A percentile compares a stretch with the other conserved stretches of the same genome.
phyloP scores from a whole-genome alignment of 805 yeast genomes.

The Kuraishia piskuri region DNA sequence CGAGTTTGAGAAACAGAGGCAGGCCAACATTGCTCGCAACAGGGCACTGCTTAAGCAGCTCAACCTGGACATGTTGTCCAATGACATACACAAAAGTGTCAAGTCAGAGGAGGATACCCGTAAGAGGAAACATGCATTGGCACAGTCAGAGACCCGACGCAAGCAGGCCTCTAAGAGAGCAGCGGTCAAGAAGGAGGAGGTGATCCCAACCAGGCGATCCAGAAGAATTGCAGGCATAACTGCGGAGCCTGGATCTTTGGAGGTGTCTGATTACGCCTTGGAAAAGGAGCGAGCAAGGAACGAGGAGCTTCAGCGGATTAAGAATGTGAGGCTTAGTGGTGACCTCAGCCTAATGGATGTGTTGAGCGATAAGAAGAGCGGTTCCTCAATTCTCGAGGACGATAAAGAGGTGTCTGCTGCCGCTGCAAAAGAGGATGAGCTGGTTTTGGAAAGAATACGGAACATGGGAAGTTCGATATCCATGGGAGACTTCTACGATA shows the following conservation, averaged over 20 bases:
- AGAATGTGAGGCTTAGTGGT: slow-evolving; percentile 54
- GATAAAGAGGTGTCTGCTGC: slow-evolving; percentile 15
- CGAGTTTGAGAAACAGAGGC: slow-evolving; percentile 64
- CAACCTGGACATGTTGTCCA: slow-evolving; percentile 52
- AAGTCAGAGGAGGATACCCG: slow-evolving; percentile 1
- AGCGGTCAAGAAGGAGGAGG: slow-evolving; percentile 19
- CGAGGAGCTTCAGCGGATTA: slow-evolving; percentile 39
- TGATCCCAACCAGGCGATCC: slow-evolving; percentile 63
- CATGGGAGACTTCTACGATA: slow-evolving; percentile 63
- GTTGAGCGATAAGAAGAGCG: slow-evolving; percentile 21
- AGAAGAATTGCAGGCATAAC: slow-evolving; percentile 69
- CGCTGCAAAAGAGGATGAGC: slow-evolving; percentile 15
- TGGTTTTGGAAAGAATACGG: slow-evolving; percentile 22
- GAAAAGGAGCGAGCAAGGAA: slow-evolving; percentile 23
- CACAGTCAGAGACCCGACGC: slow-evolving; percentile 12
- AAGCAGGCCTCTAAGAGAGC: slow-evolving; percentile 2
- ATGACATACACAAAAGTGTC: slow-evolving; percentile 40
- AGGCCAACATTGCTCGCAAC: slow-evolving; percentile 77
- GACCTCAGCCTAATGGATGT: slow-evolving; percentile 57
- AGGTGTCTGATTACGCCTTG: slow-evolving; percentile 26
- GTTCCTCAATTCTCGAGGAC: slow-evolving; percentile 3
- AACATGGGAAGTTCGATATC: slow-evolving; percentile 45
- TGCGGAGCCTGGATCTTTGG: slow-evolving; percentile 37
- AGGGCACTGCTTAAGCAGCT: slow-evolving; percentile 64
- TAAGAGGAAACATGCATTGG: slow-evolving; percentile 12